These are phyloP conservation scores for Suillus sp. DNA, from an alignment of 768 basidiomycete genomes.

Conservation along the genomic window DNA sequence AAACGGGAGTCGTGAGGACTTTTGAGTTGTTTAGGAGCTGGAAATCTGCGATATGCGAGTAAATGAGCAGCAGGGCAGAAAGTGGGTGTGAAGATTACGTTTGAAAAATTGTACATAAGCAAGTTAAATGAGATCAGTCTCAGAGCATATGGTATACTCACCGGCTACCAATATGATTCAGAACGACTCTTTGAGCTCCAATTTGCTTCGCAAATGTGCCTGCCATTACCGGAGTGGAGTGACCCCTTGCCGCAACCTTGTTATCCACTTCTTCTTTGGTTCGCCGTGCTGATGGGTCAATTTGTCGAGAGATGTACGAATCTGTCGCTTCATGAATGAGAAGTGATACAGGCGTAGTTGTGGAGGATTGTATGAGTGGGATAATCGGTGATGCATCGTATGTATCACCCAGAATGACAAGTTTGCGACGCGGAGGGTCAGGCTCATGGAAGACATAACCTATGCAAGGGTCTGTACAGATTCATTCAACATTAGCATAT, in stretches of 20 bases:
- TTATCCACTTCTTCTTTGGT: slow-evolving; percentile 43
- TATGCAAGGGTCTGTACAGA: slow-evolving; percentile 67
- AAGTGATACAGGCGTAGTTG: slow-evolving; percentile 53
- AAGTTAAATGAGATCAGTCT: not conserved
- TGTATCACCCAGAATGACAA: slow-evolving; percentile 81
- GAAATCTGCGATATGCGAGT: slow-evolving; percentile 45
- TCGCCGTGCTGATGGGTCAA: slow-evolving; percentile 52
- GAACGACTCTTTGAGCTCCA: slow-evolving; percentile 58
- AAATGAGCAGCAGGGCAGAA: not conserved
- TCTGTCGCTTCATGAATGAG: slow-evolving; percentile 89
- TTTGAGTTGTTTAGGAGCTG: slow-evolving; percentile 45
- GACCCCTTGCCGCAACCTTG: slow-evolving; percentile 66
- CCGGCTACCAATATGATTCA: slow-evolving; percentile 82
- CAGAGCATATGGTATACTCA: slow-evolving; percentile 31
- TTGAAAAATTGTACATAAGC: not conserved
- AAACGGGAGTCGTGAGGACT: slow-evolving; percentile 34
- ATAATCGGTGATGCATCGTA: slow-evolving; percentile 60
- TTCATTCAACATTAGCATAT: slow-evolving; percentile 3
- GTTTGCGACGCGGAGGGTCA: slow-evolving; percentile 51
- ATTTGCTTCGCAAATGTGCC: slow-evolving; percentile 69
- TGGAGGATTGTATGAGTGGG: slow-evolving; percentile 46
- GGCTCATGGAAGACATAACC: slow-evolving; percentile 75
- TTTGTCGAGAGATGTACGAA: slow-evolving; percentile 58
- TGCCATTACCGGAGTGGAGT: slow-evolving; percentile 79
- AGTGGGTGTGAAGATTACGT: slow-evolving; percentile 8